Base-by-base conservation (phyloP, 352 stramenopile genomes). In the Labyrinthula sp. region DNA sequence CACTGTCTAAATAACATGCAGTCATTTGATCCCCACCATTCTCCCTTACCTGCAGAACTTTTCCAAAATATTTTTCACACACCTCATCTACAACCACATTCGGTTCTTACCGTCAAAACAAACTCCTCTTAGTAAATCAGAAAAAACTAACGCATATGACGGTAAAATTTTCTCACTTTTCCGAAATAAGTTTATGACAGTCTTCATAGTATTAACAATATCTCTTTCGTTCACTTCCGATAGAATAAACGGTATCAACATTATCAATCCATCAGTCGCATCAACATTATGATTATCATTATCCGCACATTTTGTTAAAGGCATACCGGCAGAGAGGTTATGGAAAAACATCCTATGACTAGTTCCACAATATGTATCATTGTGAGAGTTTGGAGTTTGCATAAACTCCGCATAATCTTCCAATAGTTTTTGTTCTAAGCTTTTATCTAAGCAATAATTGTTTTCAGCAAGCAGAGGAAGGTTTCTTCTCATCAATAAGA, bases 291-390 rank as follows among this genome's bases (percentile, higher is more conserved):
- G 72, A 10, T 57, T 41, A 56, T 82, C 72, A 46, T 82, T 78
- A 47, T 77, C 72, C 8, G 72, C 65, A 54, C 72, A 82, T 38
- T 79, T 55, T 22, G 59, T 54, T 0, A 60, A 60, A 37, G 54
- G 30, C 30, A 63, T 54, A 3, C 57, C 36, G 43, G 62, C 56
- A 2, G 71, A 49, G n/a, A 65, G 55, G 40, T 82, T 82, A 1
- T 66, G 61, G 57, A 82, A 80, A 63, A 80, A 82, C 69, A 82
- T 79, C 9, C 72, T 60, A 56, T 82, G 72, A 47, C 67, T 77
- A 8, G 72, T 79, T 2, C 56, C 68, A 0, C 68, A 72, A 54
- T 82, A 82, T 0, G 71, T 73, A 60, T 82, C 72, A 52, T 77
- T 75, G 50, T 82, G 72, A 20, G 52, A 66, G 27, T 58, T 64